A percentile compares a stretch with the other conserved stretches of the same genome.
phyloP scores from a whole-genome alignment of 345 rosid genomes.

The Arabidopsis thaliana region TAIR10.1 NC_003076.8:8325001-8325500 shows the following conservation, averaged over 20 bases:
- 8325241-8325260: conserved; percentile 68
- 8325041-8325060: background rate
- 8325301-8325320: background rate
- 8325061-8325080: conserved; percentile 8
- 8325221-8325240: conserved; percentile 67
- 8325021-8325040: conserved; percentile 52
- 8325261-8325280: conserved; percentile 78
- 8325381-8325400: conserved; percentile 91
- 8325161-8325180: conserved; percentile 85
- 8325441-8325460: conserved; percentile 59
- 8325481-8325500: conserved; percentile 45
- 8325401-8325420: conserved; percentile 87
- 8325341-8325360: background rate
- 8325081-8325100: conserved; percentile 23
- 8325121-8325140: conserved; percentile 89
- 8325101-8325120: conserved; percentile 87
- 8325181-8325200: conserved; percentile 89
- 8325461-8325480: conserved; percentile 51
- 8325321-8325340: background rate
- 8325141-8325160: conserved; percentile 99
- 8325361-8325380: conserved; percentile 45
- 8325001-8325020: conserved; percentile 73
- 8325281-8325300: conserved; percentile 91
- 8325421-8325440: conserved; percentile 87
- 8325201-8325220: conserved; percentile 98